These are phyloP conservation scores for Dichomitus squalens DNA, from an alignment of 1,284 basidiomycete genomes.

Conservation along the genomic window DNA sequence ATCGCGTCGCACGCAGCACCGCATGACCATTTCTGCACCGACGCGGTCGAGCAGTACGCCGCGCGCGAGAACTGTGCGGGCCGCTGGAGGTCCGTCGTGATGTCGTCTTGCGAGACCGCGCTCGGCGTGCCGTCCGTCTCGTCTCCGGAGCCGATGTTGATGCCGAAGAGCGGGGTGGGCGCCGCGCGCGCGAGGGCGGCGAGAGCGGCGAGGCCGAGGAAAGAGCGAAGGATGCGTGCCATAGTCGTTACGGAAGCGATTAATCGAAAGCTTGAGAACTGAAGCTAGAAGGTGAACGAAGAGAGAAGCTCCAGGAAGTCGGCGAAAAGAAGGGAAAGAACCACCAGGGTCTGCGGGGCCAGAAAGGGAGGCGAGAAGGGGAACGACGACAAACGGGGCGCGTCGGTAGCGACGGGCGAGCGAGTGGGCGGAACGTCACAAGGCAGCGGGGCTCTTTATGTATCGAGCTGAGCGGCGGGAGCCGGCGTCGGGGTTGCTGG, in stretches of 20 bases:
- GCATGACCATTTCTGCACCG: conserved; percentile 39
- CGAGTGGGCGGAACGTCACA: background rate
- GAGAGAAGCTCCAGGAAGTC: background rate
- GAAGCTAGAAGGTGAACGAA: background rate
- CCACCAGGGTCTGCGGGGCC: conserved; percentile 18
- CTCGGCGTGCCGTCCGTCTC: conserved; percentile 14
- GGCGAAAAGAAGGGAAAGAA: conserved; percentile 4
- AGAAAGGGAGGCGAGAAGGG: background rate
- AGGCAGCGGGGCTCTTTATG: background rate
- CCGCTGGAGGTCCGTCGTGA: conserved; percentile 34
- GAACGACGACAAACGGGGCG: background rate
- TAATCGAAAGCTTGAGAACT: background rate
- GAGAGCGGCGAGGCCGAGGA: conserved; percentile 15
- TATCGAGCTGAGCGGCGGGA: background rate
- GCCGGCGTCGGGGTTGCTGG: no score
- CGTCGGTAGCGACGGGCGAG: background rate
- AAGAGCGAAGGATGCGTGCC: conserved; percentile 14
- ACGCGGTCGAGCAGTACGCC: conserved; percentile 41
- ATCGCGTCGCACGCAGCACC: conserved; percentile 45
- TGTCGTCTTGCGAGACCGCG: conserved; percentile 25
- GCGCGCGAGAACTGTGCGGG: conserved; percentile 43
- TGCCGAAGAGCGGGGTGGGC: conserved; percentile 29
- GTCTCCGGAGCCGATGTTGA: conserved; percentile 23
- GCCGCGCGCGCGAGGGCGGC: conserved; percentile 21
- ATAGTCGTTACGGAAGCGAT: conserved; percentile 1